Conservation (phyloP, 176 grass and related monocot species). For the Tillandsia fasciculata region DNA sequence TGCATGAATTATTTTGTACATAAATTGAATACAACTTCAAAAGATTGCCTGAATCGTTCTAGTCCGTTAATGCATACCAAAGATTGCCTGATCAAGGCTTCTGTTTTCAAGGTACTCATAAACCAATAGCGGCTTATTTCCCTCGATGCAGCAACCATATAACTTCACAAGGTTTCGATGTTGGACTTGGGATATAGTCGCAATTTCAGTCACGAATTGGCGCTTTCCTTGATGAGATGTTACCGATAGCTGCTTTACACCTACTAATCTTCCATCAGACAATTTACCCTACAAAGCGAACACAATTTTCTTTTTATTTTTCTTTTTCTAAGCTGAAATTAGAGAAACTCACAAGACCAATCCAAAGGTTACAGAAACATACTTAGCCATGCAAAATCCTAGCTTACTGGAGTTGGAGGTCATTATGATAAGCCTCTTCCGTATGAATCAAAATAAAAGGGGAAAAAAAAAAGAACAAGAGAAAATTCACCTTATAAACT, state of each 20-base stretch:
- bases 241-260: constrained; percentile 50
- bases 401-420: not conserved
- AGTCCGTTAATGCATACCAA: constrained; percentile 33
- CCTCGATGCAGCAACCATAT: constrained; percentile 47
- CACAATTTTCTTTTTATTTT: not conserved
- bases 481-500: not conserved
- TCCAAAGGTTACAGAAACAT: not conserved
- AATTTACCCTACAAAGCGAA: constrained; percentile 35
- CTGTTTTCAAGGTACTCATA: constrained; percentile 78
- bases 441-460: not conserved
- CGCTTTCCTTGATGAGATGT: constrained; percentile 50
- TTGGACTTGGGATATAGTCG: constrained; percentile 18
- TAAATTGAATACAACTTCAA: too few relatives aligned
- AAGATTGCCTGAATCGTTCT: too few relatives aligned
- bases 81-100: constrained; percentile 71
- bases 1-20: too few relatives aligned
- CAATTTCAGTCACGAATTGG: constrained; percentile 49
- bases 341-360: not conserved
- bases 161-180: constrained; percentile 22
- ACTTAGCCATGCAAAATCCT: not conserved
- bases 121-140: constrained; percentile 52
- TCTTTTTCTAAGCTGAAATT: not conserved
- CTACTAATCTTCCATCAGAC: constrained; percentile 42
- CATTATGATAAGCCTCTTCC: too few relatives aligned
- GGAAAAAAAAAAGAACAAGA: not conserved